Evolutionary conservation across 768 basidiomycete species (phyloP).

Genomic region (Agaricus bisporus): DNA sequence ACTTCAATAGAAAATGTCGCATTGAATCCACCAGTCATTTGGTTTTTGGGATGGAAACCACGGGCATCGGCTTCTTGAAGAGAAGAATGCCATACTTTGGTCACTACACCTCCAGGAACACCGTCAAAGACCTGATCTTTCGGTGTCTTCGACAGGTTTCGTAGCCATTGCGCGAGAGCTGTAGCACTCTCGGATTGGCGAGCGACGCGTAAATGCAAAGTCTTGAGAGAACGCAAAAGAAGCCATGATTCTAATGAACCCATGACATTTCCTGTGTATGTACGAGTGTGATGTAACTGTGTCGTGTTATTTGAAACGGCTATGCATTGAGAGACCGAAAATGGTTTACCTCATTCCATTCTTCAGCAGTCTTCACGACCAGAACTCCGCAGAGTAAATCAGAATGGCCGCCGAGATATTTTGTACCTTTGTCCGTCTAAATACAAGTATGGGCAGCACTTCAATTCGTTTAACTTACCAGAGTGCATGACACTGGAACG

Average conservation of each 20-base stretch:
- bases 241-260: slow-evolving; percentile 83
- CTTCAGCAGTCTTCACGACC: slow-evolving; percentile 56
- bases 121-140: slow-evolving; percentile 55
- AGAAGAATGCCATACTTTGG: slow-evolving; percentile 71
- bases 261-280: slow-evolving; percentile 58
- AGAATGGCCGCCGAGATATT: slow-evolving; percentile 86
- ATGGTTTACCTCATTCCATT: slow-evolving; percentile 53
- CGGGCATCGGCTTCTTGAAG: slow-evolving; percentile 56
- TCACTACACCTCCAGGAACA: slow-evolving; percentile 60
- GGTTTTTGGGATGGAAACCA: slow-evolving; percentile 59
- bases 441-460: background rate
- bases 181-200: slow-evolving; percentile 74
- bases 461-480: slow-evolving; percentile 27
- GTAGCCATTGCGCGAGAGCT: slow-evolving; percentile 69
- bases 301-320: background rate
- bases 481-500: slow-evolving; percentile 52
- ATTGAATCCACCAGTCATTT: slow-evolving; percentile 76
- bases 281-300: slow-evolving; percentile 64
- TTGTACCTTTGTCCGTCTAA: slow-evolving; percentile 44
- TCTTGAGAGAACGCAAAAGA: slow-evolving; percentile 76
- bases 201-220: slow-evolving; percentile 74
- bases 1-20: slow-evolving; percentile 70
- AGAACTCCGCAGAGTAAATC: slow-evolving; percentile 78
- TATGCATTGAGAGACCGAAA: background rate
- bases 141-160: slow-evolving; percentile 36